Base-by-base conservation (phyloP, 2,329 filamentous ascomycete genomes). In the Aspergillus sergii region DNA sequence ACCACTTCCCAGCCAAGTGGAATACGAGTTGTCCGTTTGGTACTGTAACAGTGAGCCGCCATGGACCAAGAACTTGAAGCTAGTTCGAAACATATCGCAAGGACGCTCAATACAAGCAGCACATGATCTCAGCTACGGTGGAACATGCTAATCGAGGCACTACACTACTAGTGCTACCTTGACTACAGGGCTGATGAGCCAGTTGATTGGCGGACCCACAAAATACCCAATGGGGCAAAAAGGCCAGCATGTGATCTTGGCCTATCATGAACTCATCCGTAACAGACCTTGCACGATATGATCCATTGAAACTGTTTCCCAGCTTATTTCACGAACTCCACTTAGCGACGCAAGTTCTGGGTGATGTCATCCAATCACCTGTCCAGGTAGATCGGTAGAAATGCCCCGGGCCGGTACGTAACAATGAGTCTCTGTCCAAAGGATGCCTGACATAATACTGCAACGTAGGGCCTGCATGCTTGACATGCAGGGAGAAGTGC, bases 401-500 rank as follows among this genome's bases (percentile, higher is more conserved):
- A 66, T 66, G 65, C 50, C 65, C 43, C 65, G 58, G 43, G 23
- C 45, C 41, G 63, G 65, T 65, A 59, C 32, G 63, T 50, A 30
- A 50, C 55, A n/a, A 30, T 48, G n/a, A 7, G 21, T 32, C 16
- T 41, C 19, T 26, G 28, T 21, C 23, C 4, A 28, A 30, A n/a
- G 6, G 46, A 50, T n/a, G 14, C 26, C 26, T 50, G 26, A 50
- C 46, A 48, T 28, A 23, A 26, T 36, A 41, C 39, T 28, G 28
- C 45, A 23, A 45, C 10, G 19, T n/a, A 75, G 74, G 69, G 54
- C 71, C 74, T 26, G 73, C 74, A 48, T 76, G 74, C 61, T 60
- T 72, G 61, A 76, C 74, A 61, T 76, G 74, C 58, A 69, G 73
- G 61, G 70, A 75, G 60, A 76, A 76, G 60, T 75, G 71, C 48